A percentile compares a stretch with the other conserved stretches of the same genome.
phyloP scores from a whole-genome alignment of 176 grass and related monocot species.

The Oryza officinalis region DNA sequence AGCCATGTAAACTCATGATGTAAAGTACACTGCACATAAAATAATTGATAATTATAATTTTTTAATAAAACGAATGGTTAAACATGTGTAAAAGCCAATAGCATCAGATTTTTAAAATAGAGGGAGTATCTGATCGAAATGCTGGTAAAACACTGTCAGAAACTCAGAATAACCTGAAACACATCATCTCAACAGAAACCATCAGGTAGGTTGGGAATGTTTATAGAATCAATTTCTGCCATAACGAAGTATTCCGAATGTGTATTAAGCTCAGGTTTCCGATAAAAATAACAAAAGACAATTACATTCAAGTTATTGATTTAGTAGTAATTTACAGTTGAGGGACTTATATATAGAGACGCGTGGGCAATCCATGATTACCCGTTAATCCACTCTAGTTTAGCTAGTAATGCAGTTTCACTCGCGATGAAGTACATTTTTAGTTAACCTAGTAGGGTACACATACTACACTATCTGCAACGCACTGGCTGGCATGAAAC shows the following conservation, averaged over 20 bases:
- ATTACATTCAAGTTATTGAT: conserved; percentile 8
- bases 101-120: too few relatives aligned
- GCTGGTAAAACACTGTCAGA: neutral
- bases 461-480: conserved; percentile 8
- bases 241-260: neutral
- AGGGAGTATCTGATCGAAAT: neutral
- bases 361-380: neutral
- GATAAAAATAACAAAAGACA: neutral
- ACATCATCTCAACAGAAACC: conserved; percentile 8
- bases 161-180: neutral
- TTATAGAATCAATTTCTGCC: neutral
- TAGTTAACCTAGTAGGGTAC: neutral
- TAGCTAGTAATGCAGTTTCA: neutral
- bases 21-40: neutral
- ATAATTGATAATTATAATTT: neutral
- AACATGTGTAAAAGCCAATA: too few relatives aligned
- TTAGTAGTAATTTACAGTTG: neutral
- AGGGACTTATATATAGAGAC: neutral
- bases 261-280: neutral
- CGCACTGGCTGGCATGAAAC: neutral
- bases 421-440: neutral
- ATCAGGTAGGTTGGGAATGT: neutral
- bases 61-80: too few relatives aligned
- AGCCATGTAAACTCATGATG: neutral
- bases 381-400: neutral